Percentiles rank a stretch among this genome's conserved stretches.
Conservation (phyloP, 176 grass and related monocot genomes). For the Aegilops sharonensis region DNA sequence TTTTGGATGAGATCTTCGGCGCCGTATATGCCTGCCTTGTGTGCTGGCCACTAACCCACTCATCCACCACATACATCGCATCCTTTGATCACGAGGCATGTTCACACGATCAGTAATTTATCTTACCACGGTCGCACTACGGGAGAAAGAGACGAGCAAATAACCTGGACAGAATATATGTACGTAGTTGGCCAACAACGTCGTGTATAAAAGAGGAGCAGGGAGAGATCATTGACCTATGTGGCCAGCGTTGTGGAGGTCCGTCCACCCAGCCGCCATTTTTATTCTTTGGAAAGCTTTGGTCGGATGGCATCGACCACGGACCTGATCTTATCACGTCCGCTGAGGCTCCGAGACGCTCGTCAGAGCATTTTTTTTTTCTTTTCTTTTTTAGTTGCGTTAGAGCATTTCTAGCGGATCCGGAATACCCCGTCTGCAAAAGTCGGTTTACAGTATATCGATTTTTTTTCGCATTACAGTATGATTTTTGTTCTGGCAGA, state of each 20-base stretch:
- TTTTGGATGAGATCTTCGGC: not conserved
- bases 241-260: not conserved
- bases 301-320: not conserved
- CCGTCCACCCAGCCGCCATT: conserved; percentile 8
- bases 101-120: not conserved
- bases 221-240: conserved; percentile 1
- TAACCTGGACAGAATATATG: not conserved
- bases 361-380: too few relatives aligned
- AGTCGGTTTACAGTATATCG: too few relatives aligned
- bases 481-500: too few relatives aligned
- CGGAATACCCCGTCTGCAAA: too few relatives aligned
- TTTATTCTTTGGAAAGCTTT: not conserved
- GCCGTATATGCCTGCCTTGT: not conserved
- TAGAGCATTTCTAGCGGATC: too few relatives aligned
- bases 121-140: not conserved
- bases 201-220: not conserved
- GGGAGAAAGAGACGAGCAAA: not conserved
- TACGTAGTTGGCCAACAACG: conserved; percentile 19
- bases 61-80: not conserved
- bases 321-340: not conserved
- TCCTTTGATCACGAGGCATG: not conserved
- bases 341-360: not conserved
- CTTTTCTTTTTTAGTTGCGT: too few relatives aligned
- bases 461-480: too few relatives aligned
- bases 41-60: not conserved